phyloP scores from a whole-genome alignment of 2,329 filamentous ascomycete genomes.

The Aspergillus neoniger region DNA sequence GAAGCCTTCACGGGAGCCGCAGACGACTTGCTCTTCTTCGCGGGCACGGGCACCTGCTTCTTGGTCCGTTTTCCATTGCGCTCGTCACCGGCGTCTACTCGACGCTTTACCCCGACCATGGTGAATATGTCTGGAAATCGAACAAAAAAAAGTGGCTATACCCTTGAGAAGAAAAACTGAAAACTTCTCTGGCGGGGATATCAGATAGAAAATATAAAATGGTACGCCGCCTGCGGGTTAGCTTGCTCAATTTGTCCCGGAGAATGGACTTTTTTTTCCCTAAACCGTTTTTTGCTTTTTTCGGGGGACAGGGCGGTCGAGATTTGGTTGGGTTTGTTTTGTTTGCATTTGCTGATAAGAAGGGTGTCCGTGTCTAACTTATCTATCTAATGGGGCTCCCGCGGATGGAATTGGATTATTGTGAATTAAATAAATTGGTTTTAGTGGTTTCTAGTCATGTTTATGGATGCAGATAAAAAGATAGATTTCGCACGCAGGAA shows the following conservation, averaged over 20 bases:
- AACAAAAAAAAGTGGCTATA: background rate
- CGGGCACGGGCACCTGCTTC: conserved; percentile 18
- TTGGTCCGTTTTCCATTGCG: conserved; percentile 46
- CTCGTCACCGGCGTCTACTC: conserved; percentile 40
- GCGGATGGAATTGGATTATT: too few species aligned
- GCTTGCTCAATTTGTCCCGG: conserved; percentile 13
- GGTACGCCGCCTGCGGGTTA: conserved; percentile 10
- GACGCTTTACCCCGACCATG: conserved; percentile 47
- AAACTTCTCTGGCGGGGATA: conserved; percentile 4
- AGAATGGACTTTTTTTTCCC: conserved; percentile 14
- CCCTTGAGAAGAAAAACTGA: background rate
- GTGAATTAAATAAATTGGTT: too few species aligned
- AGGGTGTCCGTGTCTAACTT: background rate
- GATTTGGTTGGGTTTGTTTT: conserved; percentile 18
- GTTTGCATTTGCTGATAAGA: conserved; percentile 20
- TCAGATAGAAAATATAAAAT: background rate
- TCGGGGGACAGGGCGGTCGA: conserved; percentile 16
- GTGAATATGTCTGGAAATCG: conserved; percentile 7
- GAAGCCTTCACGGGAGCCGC: conserved; percentile 26
- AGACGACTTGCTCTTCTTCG: conserved; percentile 31
- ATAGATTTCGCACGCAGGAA: background rate
- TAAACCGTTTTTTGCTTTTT: conserved; percentile 27
- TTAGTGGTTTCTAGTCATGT: background rate
- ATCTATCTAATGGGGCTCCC: too few species aligned
- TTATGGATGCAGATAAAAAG: background rate